These are phyloP conservation scores for Apiotrichum siamense DNA, from an alignment of 1,284 basidiomycete species.

Conservation along the genomic window DNA sequence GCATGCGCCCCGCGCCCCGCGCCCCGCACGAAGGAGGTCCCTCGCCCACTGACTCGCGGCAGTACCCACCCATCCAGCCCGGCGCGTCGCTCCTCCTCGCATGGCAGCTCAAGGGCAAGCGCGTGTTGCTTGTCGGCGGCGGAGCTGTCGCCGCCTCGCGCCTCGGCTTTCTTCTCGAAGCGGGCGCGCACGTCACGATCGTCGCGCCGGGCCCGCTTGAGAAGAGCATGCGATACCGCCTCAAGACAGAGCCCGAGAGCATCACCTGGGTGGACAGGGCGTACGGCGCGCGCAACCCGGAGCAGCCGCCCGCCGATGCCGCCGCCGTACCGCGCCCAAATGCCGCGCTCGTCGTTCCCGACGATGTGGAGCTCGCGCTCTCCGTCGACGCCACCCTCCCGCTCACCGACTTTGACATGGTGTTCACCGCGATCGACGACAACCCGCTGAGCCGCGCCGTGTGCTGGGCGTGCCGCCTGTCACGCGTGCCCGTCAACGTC, in stretches of 20 bases:
- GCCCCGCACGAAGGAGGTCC: too few relatives aligned
- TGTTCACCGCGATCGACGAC: slow-evolving; percentile 91
- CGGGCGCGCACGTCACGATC: slow-evolving; percentile 47
- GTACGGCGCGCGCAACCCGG: slow-evolving; percentile 49
- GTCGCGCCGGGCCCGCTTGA: slow-evolving; percentile 50
- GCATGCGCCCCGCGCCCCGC: too few relatives aligned
- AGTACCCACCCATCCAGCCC: slow-evolving; percentile 31
- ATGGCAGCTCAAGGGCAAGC: slow-evolving; percentile 50
- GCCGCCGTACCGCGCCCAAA: slow-evolving; percentile 22
- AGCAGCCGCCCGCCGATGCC: not conserved
- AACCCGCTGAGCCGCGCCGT: slow-evolving; percentile 64
- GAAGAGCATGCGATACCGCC: slow-evolving; percentile 47
- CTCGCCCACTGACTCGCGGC: not conserved
- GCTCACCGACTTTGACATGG: slow-evolving; percentile 66
- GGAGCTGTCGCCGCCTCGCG: slow-evolving; percentile 54
- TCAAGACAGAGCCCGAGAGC: slow-evolving; percentile 49
- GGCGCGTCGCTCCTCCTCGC: slow-evolving; percentile 51
- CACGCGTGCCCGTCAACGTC: slow-evolving; percentile 82
- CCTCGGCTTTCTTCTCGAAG: slow-evolving; percentile 49
- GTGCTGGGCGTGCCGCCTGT: slow-evolving; percentile 62
- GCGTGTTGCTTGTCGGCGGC: slow-evolving; percentile 54
- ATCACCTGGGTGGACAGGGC: slow-evolving; percentile 66
- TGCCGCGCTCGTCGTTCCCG: slow-evolving; percentile 43
- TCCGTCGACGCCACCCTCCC: slow-evolving; percentile 28
- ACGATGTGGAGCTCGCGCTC: slow-evolving; percentile 3